Conservation (phyloP, 169 alveolate genomes). For the Eimeria acervulina region DNA sequence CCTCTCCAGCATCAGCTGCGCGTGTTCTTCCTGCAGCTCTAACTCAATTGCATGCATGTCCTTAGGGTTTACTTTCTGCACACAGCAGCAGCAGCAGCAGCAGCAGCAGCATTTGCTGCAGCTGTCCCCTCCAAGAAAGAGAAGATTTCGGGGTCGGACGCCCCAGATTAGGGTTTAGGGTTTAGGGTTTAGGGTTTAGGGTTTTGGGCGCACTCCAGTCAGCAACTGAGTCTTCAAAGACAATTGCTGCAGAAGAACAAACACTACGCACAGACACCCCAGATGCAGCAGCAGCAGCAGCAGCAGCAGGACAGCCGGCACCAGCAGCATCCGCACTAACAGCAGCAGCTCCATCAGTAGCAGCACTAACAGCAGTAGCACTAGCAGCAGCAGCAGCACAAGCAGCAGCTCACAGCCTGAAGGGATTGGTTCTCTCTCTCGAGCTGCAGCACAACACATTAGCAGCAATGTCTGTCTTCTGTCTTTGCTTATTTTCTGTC, state of each 20-base stretch:
- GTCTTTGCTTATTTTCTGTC: neutral
- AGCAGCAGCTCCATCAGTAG: neutral
- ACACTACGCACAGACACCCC: neutral
- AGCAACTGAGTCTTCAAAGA: slow-evolving; percentile 29
- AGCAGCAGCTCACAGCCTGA: slow-evolving; percentile 40
- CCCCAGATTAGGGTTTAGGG: neutral
- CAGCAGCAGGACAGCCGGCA: neutral
- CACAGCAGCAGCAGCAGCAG: slow-evolving; percentile 33
- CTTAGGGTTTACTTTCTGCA: neutral
- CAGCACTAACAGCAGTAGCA: neutral
- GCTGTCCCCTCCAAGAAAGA: neutral
- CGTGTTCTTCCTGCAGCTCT: slow-evolving; percentile 59
- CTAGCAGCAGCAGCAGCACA: slow-evolving; percentile 42
- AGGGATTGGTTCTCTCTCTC: slow-evolving; percentile 4
- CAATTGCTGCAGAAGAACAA: neutral
- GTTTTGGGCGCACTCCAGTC: neutral
- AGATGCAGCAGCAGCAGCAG: slow-evolving; percentile 1
- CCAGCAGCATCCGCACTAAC: neutral
- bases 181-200: neutral
- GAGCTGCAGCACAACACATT: slow-evolving; percentile 35
- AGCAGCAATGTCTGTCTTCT: neutral
- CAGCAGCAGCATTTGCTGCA: slow-evolving; percentile 13
- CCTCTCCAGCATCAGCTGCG: slow-evolving; percentile 19
- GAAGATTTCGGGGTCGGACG: neutral
- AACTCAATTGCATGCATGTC: slow-evolving; percentile 7